These are phyloP conservation scores for Sparassis latifolia DNA, from an alignment of 1,284 basidiomycete genomes.

Conservation along the genomic window DNA sequence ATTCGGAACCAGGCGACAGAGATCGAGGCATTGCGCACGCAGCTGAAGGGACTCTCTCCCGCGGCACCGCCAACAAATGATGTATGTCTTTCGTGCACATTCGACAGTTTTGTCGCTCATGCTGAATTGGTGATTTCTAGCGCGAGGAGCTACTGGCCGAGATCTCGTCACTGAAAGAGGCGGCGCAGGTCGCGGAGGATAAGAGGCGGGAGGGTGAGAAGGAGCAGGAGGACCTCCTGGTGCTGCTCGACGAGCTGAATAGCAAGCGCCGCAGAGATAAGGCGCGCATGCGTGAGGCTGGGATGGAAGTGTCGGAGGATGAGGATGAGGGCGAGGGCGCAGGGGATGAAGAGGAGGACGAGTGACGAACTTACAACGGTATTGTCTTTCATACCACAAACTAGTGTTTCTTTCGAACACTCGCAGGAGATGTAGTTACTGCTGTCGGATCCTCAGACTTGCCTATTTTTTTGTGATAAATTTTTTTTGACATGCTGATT, in stretches of 20 bases:
- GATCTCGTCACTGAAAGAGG: slow-evolving; percentile 37
- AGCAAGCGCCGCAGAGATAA: slow-evolving; percentile 85
- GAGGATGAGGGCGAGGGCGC: slow-evolving; percentile 78
- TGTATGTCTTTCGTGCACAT: slow-evolving; percentile 15
- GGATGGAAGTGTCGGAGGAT: slow-evolving; percentile 86
- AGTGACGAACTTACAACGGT: neutral
- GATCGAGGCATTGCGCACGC: slow-evolving; percentile 54
- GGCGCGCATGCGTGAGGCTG: slow-evolving; percentile 60
- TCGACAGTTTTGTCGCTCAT: neutral
- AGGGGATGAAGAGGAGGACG: slow-evolving; percentile 45
- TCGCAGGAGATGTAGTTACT: too few relatives aligned
- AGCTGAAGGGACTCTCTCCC: slow-evolving; percentile 35
- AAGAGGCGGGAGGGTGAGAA: slow-evolving; percentile 81
- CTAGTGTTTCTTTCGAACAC: neutral
- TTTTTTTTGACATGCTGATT: too few relatives aligned
- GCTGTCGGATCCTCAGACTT: too few relatives aligned
- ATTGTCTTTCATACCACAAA: neutral
- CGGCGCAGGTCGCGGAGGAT: slow-evolving; percentile 51
- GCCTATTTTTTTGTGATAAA: too few relatives aligned
- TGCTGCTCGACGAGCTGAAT: slow-evolving; percentile 88
- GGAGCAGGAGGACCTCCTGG: slow-evolving; percentile 92
- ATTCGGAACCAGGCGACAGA: slow-evolving; percentile 77
- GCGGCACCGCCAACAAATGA: slow-evolving; percentile 13
- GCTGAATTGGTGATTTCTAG: slow-evolving; percentile 22
- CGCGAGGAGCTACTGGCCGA: slow-evolving; percentile 34